These are phyloP conservation scores for Hypoxylon sp. DNA, from an alignment of 2,329 filamentous ascomycete species.

Conservation along the genomic window DNA sequence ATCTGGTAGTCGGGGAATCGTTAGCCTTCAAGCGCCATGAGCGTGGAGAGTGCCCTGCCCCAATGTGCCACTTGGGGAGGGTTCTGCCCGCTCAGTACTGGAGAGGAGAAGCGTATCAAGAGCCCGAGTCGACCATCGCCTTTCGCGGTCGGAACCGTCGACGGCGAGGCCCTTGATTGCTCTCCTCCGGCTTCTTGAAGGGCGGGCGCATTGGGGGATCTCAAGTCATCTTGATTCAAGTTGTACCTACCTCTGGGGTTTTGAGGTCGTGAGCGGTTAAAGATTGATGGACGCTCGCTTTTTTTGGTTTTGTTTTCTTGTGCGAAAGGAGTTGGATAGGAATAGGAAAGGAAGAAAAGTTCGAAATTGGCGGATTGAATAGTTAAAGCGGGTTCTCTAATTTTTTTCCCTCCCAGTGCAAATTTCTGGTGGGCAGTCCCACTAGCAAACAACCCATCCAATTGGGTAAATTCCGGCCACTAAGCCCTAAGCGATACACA, in stretches of 20 bases:
- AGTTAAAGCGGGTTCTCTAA: constrained; percentile 14
- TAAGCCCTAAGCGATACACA: constrained; percentile 46
- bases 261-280: constrained; percentile 32
- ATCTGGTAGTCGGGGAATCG: constrained; percentile 60
- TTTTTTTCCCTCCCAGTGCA: constrained; percentile 26
- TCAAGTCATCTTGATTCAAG: constrained; percentile 46
- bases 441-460: constrained; percentile 26
- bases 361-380: constrained; percentile 22
- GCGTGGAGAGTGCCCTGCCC: constrained; percentile 74
- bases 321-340: constrained; percentile 33
- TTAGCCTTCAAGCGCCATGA: constrained; percentile 71
- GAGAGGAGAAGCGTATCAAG: constrained; percentile 70
- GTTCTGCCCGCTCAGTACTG: constrained; percentile 75
- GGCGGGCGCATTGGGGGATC: constrained; percentile 43
- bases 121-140: constrained; percentile 36
- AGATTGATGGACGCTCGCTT: constrained; percentile 38
- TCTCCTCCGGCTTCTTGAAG: constrained; percentile 65
- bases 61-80: constrained; percentile 59
- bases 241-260: constrained; percentile 57
- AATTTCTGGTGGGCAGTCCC: constrained; percentile 26
- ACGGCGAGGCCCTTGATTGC: constrained; percentile 60
- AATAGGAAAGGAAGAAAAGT: constrained; percentile 22
- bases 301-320: constrained; percentile 41
- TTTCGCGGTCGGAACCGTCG: constrained; percentile 11
- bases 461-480: constrained; percentile 42